Base-by-base conservation (phyloP, 2,329 filamentous ascomycete genomes). In the Akanthomyces uredinophilus region DNA sequence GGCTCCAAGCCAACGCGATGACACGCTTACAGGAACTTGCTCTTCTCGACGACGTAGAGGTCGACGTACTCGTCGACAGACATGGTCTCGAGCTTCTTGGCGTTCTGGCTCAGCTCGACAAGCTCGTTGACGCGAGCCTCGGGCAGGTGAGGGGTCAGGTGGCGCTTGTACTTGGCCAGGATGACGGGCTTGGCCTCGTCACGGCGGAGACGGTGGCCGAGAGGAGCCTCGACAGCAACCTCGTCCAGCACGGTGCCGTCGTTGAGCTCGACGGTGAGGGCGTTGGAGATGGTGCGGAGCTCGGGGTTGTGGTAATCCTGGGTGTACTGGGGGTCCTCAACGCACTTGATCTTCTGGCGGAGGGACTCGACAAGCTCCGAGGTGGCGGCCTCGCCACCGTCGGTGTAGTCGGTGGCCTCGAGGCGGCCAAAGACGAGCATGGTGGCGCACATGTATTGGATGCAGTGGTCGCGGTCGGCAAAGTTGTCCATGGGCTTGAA, bases 401-500 rank as follows among this genome's bases (percentile, higher is more conserved):
- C 95, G 52, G 87, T 87, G 83, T 99, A 99, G 81, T 99, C 95
- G 67, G 84, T 90, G 56, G 95, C 94, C 70, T 93, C 90, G 66
- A 99, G 89, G 68, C 95, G 92, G 76, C 95, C 92, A 78, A 94
- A 98, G 68, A 90, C 89, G 68, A 99, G 89, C 92, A 98, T 98
- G 71, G 92, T 92, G 66, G 93, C 83, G 73, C 92, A 91, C 95
- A 99, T 99, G 86, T 99, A 99, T 82, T 98, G 95, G 69, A 99
- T 94, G 81, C 95, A 99, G 85, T 99, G 95, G 79, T 99, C 95
- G 73, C 95, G 92, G 80, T 99, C 95, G 73, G 95, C 95, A 73
- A 98, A 99, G 87, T 99, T 99, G 83, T 97, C 93, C 91, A 99
- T 96, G 70, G 93, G 88, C 86, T 97, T 98, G 85, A 96, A 96